These are phyloP conservation scores for Dichotomopilus funicola DNA, from an alignment of 2,329 filamentous ascomycete species.

Conservation along the genomic window DNA sequence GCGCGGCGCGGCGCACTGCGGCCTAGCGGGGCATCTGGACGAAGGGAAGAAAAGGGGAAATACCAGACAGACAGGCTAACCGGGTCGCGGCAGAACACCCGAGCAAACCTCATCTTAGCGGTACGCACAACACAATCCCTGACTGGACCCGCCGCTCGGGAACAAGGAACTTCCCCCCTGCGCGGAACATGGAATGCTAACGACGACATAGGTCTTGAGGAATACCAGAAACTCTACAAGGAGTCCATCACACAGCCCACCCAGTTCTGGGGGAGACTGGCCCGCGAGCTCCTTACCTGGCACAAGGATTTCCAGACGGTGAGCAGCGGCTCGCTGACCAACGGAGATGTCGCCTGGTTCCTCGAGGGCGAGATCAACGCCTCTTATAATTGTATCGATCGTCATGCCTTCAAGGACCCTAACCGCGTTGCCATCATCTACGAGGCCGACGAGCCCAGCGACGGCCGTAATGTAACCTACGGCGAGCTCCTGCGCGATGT, in stretches of 20 bases:
- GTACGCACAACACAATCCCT: slow-evolving; percentile 36
- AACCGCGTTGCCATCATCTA: slow-evolving; percentile 96
- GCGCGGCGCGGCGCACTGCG: not conserved
- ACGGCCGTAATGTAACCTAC: slow-evolving; percentile 88
- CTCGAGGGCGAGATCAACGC: slow-evolving; percentile 89
- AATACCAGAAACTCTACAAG: slow-evolving; percentile 63
- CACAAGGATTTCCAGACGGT: slow-evolving; percentile 88
- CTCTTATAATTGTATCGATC: slow-evolving; percentile 94
- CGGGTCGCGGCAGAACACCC: slow-evolving; percentile 54
- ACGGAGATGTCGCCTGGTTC: slow-evolving; percentile 92
- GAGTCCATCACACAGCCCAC: slow-evolving; percentile 87
- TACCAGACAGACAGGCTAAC: slow-evolving; percentile 27
- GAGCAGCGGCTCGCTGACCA: slow-evolving; percentile 63
- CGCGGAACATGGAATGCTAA: slow-evolving; percentile 23
- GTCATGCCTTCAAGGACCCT: slow-evolving; percentile 91
- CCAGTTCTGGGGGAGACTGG: slow-evolving; percentile 82
- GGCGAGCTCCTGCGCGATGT: slow-evolving; percentile 89
- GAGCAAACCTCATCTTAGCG: slow-evolving; percentile 59
- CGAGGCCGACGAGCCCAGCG: slow-evolving; percentile 84
- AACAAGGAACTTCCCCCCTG: slow-evolving; percentile 5
- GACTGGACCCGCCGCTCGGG: slow-evolving; percentile 8
- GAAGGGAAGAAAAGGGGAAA: slow-evolving; percentile 13
- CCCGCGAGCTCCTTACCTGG: slow-evolving; percentile 86
- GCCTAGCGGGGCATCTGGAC: slow-evolving; percentile 16
- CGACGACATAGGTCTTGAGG: slow-evolving; percentile 47